phyloP scores from a whole-genome alignment of 306 rosid genomes.

The Ormosia semicastrata region DNA sequence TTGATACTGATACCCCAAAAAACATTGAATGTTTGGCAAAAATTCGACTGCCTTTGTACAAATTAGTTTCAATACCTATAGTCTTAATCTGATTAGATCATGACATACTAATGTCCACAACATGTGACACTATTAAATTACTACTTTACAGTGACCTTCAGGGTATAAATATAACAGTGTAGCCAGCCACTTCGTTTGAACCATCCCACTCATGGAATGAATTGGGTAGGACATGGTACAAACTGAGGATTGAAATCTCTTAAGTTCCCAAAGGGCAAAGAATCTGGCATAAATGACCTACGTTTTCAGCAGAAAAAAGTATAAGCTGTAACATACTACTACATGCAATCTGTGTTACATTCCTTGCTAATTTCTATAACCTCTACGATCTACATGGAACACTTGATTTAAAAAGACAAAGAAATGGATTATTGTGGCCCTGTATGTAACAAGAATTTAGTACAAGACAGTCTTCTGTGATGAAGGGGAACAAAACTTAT shows the following conservation, averaged over 20 bases:
- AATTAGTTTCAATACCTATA: neutral
- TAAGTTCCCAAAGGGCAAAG: neutral
- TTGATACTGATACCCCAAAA: conserved; percentile 1
- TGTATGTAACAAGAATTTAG: neutral
- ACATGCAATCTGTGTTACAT: neutral
- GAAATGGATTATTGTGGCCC: neutral
- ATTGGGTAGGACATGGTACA: neutral
- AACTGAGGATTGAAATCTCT: neutral
- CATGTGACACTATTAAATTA: neutral
- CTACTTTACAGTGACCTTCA: neutral
- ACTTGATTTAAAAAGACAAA: neutral
- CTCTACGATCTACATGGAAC: neutral
- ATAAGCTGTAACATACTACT: neutral
- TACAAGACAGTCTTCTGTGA: neutral
- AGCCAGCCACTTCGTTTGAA: neutral
- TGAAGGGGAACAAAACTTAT: neutral
- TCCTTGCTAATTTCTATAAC: neutral
- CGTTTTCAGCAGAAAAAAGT: neutral
- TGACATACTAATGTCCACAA: conserved; percentile 1
- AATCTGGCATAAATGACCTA: neutral
- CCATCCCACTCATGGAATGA: neutral
- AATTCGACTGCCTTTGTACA: neutral
- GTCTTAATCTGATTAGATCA: neutral
- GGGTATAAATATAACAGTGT: neutral
- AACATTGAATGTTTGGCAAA: neutral